Base-by-base conservation (phyloP, 2,329 filamentous ascomycete genomes). In the Aspergillus floridensis region DNA sequence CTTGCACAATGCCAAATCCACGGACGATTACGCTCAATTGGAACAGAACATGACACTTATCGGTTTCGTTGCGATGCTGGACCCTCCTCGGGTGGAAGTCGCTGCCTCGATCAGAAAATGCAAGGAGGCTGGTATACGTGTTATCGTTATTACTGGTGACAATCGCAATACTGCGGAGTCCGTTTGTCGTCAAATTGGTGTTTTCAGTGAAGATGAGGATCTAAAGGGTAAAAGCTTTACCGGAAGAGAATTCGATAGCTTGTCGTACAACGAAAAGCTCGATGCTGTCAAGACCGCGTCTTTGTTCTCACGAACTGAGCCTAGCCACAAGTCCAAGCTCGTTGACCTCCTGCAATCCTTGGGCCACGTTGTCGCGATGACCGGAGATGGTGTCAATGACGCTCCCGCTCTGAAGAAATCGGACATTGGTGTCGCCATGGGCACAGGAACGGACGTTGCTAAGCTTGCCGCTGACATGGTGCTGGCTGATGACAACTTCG, bases 401-500 rank as follows among this genome's bases (percentile, higher is more conserved):
- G 95, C 95, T 4, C 95, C 95, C 50, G 95, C 95, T 16, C 83
- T 99, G 71, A 99, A 99, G 85, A 98, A 97, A 81, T 91, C 95
- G 41, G 95, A 99, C 73, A 99, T 99, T 79, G 95, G 95, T 79
- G 92, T 99, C 63, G 96, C 95, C 59, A 99, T 99, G 95, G 96
- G 95, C 54, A 95, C 92, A 58, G 95, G 95, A 72, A 99, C 95
- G 26, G 95, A 99, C 74, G 95, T 99, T 31, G 91, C 95, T 60
- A 97, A 96, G 80, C 82, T 99, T 66, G 95, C 95, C 31, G 92
- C 96, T 59, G 95, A 99, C 75, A 99, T 99, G 95, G 93, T 99
- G 54, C 88, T 99, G 54, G 91, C 93, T 26, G 96, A 99, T 79
- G 92, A 97, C 80, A 99, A 99, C 82, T 99, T 99, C 76, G 95